Conservation (phyloP, 2,329 filamentous ascomycete species). For the Fusarium avenaceum region DNA sequence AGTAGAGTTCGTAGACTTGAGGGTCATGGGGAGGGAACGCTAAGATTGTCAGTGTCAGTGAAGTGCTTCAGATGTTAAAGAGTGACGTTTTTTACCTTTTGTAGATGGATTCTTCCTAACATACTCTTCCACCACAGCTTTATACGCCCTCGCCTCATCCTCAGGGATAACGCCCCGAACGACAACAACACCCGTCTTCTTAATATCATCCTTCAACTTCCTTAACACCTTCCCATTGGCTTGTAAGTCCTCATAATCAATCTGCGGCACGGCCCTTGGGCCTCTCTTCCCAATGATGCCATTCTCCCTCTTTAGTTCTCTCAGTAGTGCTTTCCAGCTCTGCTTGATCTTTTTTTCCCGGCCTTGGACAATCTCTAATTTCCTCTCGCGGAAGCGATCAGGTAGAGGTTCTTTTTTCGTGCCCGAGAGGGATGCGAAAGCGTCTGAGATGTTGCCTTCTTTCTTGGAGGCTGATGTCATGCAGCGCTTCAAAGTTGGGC, state of each 20-base stretch:
- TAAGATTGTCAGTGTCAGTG: slow-evolving; percentile 37
- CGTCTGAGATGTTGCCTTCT: slow-evolving; percentile 73
- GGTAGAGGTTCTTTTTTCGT: slow-evolving; percentile 62
- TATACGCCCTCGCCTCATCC: slow-evolving; percentile 73
- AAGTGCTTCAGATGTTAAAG: not conserved
- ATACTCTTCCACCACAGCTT: slow-evolving; percentile 75
- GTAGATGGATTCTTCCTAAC: slow-evolving; percentile 73
- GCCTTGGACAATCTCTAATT: slow-evolving; percentile 64
- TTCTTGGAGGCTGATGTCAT: slow-evolving; percentile 57
- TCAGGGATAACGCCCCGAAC: slow-evolving; percentile 75
- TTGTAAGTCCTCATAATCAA: slow-evolving; percentile 63
- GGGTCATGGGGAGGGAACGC: slow-evolving; percentile 77
- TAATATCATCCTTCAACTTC: slow-evolving; percentile 62
- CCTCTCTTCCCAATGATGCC: slow-evolving; percentile 61
- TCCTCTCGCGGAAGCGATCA: slow-evolving; percentile 68
- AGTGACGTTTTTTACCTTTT: slow-evolving; percentile 56
- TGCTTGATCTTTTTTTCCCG: slow-evolving; percentile 62
- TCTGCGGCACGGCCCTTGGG: slow-evolving; percentile 64
- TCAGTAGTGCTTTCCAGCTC: slow-evolving; percentile 65
- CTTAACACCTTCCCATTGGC: slow-evolving; percentile 51
- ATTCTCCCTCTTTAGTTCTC: slow-evolving; percentile 62
- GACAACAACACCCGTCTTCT: slow-evolving; percentile 73
- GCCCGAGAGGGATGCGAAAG: slow-evolving; percentile 71
- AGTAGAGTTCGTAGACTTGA: slow-evolving; percentile 82
- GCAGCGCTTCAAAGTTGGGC: slow-evolving; percentile 28